phyloP scores from a whole-genome alignment of 768 basidiomycete species.

The Russula earlei region DNA sequence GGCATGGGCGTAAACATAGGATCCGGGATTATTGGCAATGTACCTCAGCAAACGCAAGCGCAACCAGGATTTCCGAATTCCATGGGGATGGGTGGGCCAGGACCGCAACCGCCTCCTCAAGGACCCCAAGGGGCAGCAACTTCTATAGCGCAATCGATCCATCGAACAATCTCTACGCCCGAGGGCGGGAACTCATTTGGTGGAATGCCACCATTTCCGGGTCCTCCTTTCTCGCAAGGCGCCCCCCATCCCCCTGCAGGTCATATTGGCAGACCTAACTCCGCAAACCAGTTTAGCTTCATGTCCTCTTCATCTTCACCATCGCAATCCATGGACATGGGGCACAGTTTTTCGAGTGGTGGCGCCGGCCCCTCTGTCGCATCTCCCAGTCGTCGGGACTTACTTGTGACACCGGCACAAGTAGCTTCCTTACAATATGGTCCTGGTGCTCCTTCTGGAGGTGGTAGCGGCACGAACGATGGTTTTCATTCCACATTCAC shows the following conservation, averaged over 20 bases:
- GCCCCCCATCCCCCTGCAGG: constrained; percentile 21
- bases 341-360: constrained; percentile 32
- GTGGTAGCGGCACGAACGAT: constrained; percentile 20
- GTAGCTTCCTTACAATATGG: constrained; percentile 47
- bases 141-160: constrained; percentile 11
- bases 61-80: constrained; percentile 7
- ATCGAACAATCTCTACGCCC: constrained; percentile 8
- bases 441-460: constrained; percentile 11
- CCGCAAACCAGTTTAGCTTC: constrained; percentile 30
- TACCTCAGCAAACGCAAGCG: constrained; percentile 28
- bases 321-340: constrained; percentile 35
- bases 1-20: constrained; percentile 34
- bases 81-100: constrained; percentile 9
- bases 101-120: constrained; percentile 3
- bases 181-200: constrained; percentile 5
- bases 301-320: constrained; percentile 39
- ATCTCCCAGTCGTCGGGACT: constrained; percentile 34
- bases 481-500: constrained; percentile 29
- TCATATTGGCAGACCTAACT: constrained; percentile 4
- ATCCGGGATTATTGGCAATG: constrained; percentile 40
- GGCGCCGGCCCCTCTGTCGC: constrained; percentile 29
- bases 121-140: constrained; percentile 6
- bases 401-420: constrained; percentile 55
- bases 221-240: constrained; percentile 24
- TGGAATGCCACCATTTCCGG: constrained; percentile 1